Evolutionary conservation across 1,284 basidiomycete species (phyloP), one percentile per base, ranked within the genome.

Genomic region (Puccinia sorghi): DNA sequence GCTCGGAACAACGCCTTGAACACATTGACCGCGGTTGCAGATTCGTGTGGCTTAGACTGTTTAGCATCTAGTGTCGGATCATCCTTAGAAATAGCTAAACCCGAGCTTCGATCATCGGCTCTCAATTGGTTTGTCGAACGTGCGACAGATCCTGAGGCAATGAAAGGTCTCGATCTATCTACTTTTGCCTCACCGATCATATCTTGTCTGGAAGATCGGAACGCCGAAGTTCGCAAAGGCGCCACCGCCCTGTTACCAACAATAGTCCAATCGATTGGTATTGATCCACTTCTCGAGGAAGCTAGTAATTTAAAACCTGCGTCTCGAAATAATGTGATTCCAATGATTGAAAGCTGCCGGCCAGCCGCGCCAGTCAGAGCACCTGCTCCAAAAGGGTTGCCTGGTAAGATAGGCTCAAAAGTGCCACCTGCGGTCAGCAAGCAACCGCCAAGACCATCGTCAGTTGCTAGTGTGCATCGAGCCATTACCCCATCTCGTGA

Each of bases 261-360:
- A 67, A 86, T 99, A 72, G 90, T 99, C 69, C 86, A 88, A 11
- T 90, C 86, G 67, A 90, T 90, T 27, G 94, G 97, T 0, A 93
- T 90, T 84, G 93, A 95, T 81, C 90, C 89, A 82, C 91, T 99
- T 66, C 87, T 97, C 86, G 91, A 93, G 66, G 91, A 94, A 84
- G 92, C 94, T 3, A 90, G 88, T 80, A 89, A 90, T 0, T 87
- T 99, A 80, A 99, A 99, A 85, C 91, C 96, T 20, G 97, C 97
- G 0, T 97, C 95, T 13, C 90, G 91, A 80, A 87, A 89, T 52
- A 91, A 91, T 17, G 93, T 94, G 4, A 85, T 92, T 9, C 94
- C 95, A 4, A 86, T 98, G 37, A 93, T 99, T 80, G 93, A 97
- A 83, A 86, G 86, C 22, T 88, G 88, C 3, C 85, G 86, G 64